A percentile compares a stretch with the other conserved stretches of the same genome.
Evolutionary conservation across 75 land plant species (phyloP).

Genomic region (Sequoia sempervirens): DNA sequence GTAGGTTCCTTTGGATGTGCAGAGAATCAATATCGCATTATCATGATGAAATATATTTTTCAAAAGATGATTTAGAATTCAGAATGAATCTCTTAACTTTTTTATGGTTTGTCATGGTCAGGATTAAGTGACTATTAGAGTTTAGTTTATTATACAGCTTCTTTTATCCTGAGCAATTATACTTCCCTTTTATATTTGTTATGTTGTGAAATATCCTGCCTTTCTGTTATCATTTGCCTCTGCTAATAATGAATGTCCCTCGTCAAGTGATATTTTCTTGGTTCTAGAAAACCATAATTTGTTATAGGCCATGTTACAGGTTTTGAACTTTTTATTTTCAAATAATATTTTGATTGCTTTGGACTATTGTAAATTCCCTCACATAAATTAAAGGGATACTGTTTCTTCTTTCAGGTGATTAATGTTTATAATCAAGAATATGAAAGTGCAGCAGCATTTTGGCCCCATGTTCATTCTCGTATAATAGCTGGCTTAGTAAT

Average conservation of each 20-base stretch:
- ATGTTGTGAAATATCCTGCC: neutral
- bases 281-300: neutral
- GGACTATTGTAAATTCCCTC: neutral
- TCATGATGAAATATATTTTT: neutral
- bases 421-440: slow-evolving; percentile 77
- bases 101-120: neutral
- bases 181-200: neutral
- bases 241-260: neutral
- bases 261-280: neutral
- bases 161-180: neutral
- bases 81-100: neutral
- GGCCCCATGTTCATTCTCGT: slow-evolving; percentile 76
- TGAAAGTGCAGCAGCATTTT: slow-evolving; percentile 84
- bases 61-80: neutral
- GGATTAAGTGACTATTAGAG: neutral
- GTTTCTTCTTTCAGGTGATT: slow-evolving; percentile 42
- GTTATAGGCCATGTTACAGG: neutral
- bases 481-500: slow-evolving; percentile 53
- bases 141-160: neutral
- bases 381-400: neutral
- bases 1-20: too few relatives aligned
- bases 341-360: neutral
- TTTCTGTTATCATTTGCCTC: neutral
- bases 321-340: neutral
- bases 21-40: neutral